phyloP scores from a whole-genome alignment of 768 basidiomycete species.

The Suillus ampliporus region DNA sequence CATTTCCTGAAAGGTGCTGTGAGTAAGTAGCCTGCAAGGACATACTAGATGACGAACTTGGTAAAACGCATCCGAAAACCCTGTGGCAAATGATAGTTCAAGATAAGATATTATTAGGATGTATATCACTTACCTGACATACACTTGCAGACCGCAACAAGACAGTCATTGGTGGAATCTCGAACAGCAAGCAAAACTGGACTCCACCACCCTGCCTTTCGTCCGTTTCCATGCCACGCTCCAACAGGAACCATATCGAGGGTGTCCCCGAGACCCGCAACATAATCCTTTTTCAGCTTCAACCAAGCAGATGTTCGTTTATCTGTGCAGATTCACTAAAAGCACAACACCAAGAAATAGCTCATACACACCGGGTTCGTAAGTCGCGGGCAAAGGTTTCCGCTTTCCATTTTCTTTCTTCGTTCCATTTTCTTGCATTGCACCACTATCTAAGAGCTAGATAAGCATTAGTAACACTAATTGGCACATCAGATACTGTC shows the following conservation, averaged over 20 bases:
- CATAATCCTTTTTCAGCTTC: constrained; percentile 93
- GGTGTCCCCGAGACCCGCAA: constrained; percentile 77
- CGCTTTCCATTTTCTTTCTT: constrained; percentile 49
- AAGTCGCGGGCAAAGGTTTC: constrained; percentile 82
- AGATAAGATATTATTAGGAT: constrained; percentile 2
- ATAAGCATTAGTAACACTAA: constrained; percentile 15
- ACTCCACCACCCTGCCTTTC: constrained; percentile 93
- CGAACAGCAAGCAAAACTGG: constrained; percentile 83
- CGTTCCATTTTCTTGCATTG: constrained; percentile 39
- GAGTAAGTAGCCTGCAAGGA: neutral
- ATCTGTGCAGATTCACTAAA: constrained; percentile 46
- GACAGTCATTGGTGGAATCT: constrained; percentile 62
- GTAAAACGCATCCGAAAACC: constrained; percentile 87
- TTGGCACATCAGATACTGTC: constrained; percentile 15
- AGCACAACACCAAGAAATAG: neutral
- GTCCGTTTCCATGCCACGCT: constrained; percentile 90
- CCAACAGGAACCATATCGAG: constrained; percentile 75
- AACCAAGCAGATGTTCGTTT: constrained; percentile 88
- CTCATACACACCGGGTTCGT: constrained; percentile 66
- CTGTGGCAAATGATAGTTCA: constrained; percentile 39
- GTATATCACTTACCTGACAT: constrained; percentile 66
- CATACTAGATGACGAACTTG: constrained; percentile 48
- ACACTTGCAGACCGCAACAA: constrained; percentile 88
- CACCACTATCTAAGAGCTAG: constrained; percentile 70
- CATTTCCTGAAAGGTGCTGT: constrained; percentile 51